Percentiles rank a stretch among this genome's conserved stretches.
Evolutionary conservation across 1,284 basidiomycete genomes (phyloP).

Genomic region (Ceratobasidium theobromae): DNA sequence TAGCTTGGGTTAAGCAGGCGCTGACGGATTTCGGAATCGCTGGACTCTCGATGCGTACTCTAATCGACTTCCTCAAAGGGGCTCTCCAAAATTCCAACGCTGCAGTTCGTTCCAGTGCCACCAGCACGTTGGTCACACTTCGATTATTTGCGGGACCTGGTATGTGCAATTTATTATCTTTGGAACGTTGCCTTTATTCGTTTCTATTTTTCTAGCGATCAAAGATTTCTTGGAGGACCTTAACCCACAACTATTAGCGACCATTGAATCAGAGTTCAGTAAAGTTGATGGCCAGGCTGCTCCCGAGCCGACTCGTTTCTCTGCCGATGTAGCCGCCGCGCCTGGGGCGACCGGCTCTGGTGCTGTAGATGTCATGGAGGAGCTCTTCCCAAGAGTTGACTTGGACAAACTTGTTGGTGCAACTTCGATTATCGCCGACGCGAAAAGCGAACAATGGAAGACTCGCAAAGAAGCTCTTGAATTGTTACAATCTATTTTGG

Average conservation of each 20-base stretch:
- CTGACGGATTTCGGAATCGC: slow-evolving; percentile 91
- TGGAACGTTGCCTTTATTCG: neutral
- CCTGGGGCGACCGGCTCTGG: slow-evolving; percentile 46
- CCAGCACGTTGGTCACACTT: slow-evolving; percentile 88
- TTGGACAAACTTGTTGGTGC: slow-evolving; percentile 84
- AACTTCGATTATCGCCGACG: slow-evolving; percentile 79
- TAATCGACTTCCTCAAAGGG: slow-evolving; percentile 90
- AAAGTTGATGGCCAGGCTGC: slow-evolving; percentile 81
- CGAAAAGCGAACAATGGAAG: slow-evolving; percentile 96
- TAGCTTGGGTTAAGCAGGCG: slow-evolving; percentile 86
- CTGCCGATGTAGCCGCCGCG: slow-evolving; percentile 65
- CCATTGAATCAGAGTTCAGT: slow-evolving; percentile 90
- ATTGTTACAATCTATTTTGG: slow-evolving; percentile 76
- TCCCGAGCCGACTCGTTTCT: slow-evolving; percentile 78
- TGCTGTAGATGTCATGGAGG: slow-evolving; percentile 77
- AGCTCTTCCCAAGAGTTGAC: slow-evolving; percentile 93
- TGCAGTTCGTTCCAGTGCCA: slow-evolving; percentile 91
- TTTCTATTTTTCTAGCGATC: slow-evolving; percentile 59
- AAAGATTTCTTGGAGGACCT: slow-evolving; percentile 92
- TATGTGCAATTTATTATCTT: slow-evolving; percentile 46
- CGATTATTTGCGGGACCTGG: slow-evolving; percentile 89
- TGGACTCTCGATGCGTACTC: slow-evolving; percentile 77
- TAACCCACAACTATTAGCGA: slow-evolving; percentile 90
- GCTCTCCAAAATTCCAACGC: slow-evolving; percentile 94
- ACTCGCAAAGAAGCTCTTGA: slow-evolving; percentile 95